Evolutionary conservation across 495 filamentous ascomycete genomes (phyloP), one percentile per base, ranked within the genome.

Genomic region (Entonaema liquescens): DNA sequence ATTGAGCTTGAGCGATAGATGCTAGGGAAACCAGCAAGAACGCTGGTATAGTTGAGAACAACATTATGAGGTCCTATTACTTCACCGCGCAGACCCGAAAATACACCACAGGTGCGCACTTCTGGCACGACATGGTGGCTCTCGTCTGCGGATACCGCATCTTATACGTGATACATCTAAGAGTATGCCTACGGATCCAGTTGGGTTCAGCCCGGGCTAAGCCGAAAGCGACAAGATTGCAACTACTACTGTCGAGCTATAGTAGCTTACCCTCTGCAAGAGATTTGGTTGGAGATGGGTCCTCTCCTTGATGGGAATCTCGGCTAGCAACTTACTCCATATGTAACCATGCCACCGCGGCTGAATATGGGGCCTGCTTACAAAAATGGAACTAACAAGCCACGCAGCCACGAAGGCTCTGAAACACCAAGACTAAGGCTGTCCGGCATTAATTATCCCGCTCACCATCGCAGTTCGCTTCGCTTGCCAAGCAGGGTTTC

Each of bases 1-100:
- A 85, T 55, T 69, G 59, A 19, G 59, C 67, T 28, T 25, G 67
- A 50, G 58, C 60, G 6, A 60, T 19, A 25, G 56, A 49, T 17
- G 57, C 62, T 38, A 67, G 21, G 19, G 60, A 64, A 25, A 60
- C 33, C 17, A 69, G 33, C 56, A 67, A 60, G n/a, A 63, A 11
- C 2, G 60, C 36, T 19, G 59, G 44, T 3, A 69, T 47, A 44
- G 59, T 31, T 55, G 59, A 44, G 44, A 69, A 36, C 25, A 69
- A 33, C 60, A 69, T 69, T 25, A 25, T 64, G 33, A 25, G 42
- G 42, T 59, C 26, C 52, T 53, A 12, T 5, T 26, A 9, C 40
- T 64, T 25, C 42, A 47, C 17, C 42, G 42, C 17, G 42, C 21
- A 19, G 23, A 2, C 19, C 19, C 5, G 31, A 33, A 33, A 47